Conservation (phyloP, 148 eudicot species). For the Spergularia marina region DNA sequence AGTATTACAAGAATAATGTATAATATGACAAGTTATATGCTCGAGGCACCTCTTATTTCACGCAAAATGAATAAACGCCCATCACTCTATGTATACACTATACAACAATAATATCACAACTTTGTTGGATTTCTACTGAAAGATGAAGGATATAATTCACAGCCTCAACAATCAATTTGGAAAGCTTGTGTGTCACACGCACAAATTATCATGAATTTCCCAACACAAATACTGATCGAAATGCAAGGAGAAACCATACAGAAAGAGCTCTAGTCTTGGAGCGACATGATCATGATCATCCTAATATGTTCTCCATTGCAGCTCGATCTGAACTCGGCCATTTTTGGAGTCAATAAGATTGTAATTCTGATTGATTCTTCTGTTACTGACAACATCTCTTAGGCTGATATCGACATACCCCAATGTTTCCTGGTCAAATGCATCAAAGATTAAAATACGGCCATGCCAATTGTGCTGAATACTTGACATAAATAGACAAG, state of each 20-base stretch:
- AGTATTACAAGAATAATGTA: not conserved
- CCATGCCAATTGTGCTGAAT: not conserved
- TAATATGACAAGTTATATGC: not conserved
- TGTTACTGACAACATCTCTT: conserved; percentile 55
- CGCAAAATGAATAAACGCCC: not conserved
- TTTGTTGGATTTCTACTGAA: not conserved
- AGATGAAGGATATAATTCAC: not conserved
- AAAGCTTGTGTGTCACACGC: not conserved
- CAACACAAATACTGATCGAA: conserved; percentile 8
- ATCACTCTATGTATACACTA: too few species aligned
- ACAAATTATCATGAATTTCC: conserved; percentile 4
- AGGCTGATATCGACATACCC: conserved; percentile 66
- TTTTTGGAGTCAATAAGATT: conserved; percentile 71
- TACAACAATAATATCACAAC: not conserved
- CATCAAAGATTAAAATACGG: not conserved
- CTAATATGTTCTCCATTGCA: conserved; percentile 64
- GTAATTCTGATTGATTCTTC: conserved; percentile 64
- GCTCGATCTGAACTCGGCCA: conserved; percentile 64
- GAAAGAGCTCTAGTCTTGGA: not conserved
- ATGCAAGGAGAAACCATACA: not conserved
- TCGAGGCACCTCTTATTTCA: not conserved
- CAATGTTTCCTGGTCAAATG: conserved; percentile 55
- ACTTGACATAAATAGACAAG: not conserved
- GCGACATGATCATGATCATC: not conserved
- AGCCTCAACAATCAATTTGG: not conserved